A percentile compares a stretch with the other conserved stretches of the same genome.
These are phyloP conservation scores for Sherardia arvensis DNA, from an alignment of 257 asterid genomes.

Conservation along the genomic window DNA sequence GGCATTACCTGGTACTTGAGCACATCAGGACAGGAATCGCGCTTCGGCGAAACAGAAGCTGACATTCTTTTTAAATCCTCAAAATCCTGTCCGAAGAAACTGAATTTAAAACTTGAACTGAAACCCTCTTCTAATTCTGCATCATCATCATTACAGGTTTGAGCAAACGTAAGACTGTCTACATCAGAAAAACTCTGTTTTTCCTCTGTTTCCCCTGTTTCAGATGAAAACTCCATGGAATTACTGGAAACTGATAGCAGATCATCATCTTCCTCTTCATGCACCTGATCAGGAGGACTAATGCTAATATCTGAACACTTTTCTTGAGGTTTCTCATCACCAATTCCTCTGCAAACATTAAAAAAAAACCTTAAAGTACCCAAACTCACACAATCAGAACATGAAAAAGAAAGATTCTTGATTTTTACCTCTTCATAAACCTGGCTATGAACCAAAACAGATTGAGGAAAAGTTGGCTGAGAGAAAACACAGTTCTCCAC, in stretches of 20 bases:
- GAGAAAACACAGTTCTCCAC: slow-evolving; percentile 21
- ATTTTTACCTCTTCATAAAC: slow-evolving; percentile 35
- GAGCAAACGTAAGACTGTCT: neutral
- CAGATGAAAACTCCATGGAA: slow-evolving; percentile 15
- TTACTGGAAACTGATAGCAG: slow-evolving; percentile 20
- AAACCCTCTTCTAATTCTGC: slow-evolving; percentile 8
- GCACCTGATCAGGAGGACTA: slow-evolving; percentile 17
- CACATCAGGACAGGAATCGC: slow-evolving; percentile 15
- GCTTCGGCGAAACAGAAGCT: slow-evolving; percentile 33
- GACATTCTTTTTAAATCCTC: slow-evolving; percentile 4
- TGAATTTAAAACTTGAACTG: slow-evolving; percentile 2
- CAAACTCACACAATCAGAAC: neutral
- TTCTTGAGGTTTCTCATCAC: slow-evolving; percentile 18
- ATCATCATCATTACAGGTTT: slow-evolving; percentile 13
- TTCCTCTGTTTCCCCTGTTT: no score
- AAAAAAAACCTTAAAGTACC: neutral
- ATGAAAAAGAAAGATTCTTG: neutral
- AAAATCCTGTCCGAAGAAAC: slow-evolving; percentile 7
- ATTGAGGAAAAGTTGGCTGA: slow-evolving; percentile 28
- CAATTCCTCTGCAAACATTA: slow-evolving; percentile 31
- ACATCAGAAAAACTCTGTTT: no score
- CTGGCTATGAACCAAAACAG: slow-evolving; percentile 23
- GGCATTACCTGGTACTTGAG: slow-evolving; percentile 37
- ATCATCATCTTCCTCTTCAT: neutral
- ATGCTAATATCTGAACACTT: slow-evolving; percentile 20